phyloP scores from a whole-genome alignment of 23 red algal species.

The Gracilaria gracilis region DNA sequence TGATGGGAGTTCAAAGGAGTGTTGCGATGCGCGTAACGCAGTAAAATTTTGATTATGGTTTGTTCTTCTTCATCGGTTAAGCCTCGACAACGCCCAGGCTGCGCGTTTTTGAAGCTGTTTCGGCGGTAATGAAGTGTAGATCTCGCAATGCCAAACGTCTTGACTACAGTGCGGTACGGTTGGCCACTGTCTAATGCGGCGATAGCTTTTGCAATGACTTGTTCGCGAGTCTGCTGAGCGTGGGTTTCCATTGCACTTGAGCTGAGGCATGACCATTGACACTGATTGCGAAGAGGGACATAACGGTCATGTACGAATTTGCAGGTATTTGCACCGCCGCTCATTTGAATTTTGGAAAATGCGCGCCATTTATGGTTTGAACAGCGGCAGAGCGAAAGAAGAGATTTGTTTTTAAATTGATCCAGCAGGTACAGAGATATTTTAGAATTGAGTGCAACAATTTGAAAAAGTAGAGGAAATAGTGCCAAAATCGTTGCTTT shows the following conservation, averaged over 20 bases:
- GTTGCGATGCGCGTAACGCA: neutral
- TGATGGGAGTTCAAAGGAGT: conserved; percentile 1
- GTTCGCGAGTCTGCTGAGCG: neutral
- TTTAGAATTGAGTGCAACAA: neutral
- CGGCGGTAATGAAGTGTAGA: conserved; percentile 1
- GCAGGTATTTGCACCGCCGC: neutral
- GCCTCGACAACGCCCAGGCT: neutral
- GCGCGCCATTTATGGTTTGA: conserved; percentile 11
- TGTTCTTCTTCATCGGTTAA: conserved; percentile 5
- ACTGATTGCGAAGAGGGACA: neutral
- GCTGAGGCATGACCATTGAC: neutral
- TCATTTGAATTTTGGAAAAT: conserved; percentile 4
- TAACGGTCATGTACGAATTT: neutral
- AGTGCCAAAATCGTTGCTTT: neutral
- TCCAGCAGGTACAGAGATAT: neutral
- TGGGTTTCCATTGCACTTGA: neutral
- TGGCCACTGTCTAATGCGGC: neutral
- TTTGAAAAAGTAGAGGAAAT: neutral
- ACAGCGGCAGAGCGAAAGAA: neutral
- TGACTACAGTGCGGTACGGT: neutral
- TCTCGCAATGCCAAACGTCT: neutral
- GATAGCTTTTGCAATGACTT: neutral
- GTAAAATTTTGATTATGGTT: neutral
- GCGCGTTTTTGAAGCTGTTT: neutral
- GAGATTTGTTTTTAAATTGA: neutral